phyloP scores from a whole-genome alignment of 345 rosid species.

The Pugionium dolabratum region DNA sequence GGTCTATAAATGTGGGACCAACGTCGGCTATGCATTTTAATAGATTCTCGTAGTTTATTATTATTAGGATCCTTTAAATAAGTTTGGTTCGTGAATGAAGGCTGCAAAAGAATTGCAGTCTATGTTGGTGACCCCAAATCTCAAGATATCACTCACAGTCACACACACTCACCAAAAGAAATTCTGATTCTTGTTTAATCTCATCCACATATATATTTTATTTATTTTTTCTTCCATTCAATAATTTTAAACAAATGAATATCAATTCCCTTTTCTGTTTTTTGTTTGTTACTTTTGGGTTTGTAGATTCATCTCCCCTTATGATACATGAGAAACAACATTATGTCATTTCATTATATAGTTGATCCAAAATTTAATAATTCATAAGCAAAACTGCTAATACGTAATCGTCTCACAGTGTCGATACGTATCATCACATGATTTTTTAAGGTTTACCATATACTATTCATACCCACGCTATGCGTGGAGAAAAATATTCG shows the following conservation, averaged over 20 bases:
- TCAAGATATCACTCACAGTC: slow-evolving; percentile 21
- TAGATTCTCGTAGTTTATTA: background rate
- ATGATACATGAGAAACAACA: slow-evolving; percentile 10
- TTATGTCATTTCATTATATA: slow-evolving; percentile 21
- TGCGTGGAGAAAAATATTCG: too few species aligned
- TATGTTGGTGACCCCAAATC: slow-evolving; percentile 30
- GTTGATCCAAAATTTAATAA: background rate
- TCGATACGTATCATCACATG: too few species aligned
- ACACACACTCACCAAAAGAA: slow-evolving; percentile 29
- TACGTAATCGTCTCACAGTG: too few species aligned
- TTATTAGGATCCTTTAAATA: background rate
- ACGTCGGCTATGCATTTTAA: slow-evolving; percentile 10
- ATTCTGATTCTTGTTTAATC: slow-evolving; percentile 31
- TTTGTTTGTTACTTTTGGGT: background rate
- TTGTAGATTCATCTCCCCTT: slow-evolving; percentile 37
- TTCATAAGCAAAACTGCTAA: background rate
- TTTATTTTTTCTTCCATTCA: background rate
- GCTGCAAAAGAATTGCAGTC: slow-evolving; percentile 19
- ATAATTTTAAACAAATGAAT: background rate
- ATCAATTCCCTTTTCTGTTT: background rate
- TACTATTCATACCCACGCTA: too few species aligned
- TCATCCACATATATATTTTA: slow-evolving; percentile 23
- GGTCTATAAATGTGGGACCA: background rate
- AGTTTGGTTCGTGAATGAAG: slow-evolving; percentile 36
- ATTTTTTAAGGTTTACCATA: too few species aligned